A percentile compares a stretch with the other conserved stretches of the same genome.
Conservation (phyloP, 2,329 filamentous ascomycete genomes). For the Epichloe bromicola region DNA sequence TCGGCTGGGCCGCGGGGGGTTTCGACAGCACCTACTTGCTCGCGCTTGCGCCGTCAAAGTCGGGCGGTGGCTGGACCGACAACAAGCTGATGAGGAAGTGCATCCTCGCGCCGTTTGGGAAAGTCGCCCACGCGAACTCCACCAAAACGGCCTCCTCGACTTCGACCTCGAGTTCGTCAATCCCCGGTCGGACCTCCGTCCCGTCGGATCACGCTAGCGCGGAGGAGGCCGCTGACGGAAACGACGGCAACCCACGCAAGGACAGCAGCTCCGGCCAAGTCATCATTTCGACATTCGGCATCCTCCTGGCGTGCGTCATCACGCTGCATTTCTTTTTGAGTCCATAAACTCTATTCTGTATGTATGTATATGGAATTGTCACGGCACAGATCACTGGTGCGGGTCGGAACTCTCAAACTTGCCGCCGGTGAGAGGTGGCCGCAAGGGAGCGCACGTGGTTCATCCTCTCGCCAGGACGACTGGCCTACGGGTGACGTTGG, state of each 20-base stretch:
- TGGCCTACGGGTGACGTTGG: too few relatives aligned
- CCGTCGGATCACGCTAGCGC: not conserved
- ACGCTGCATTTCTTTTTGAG: not conserved
- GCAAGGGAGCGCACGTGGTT: too few relatives aligned
- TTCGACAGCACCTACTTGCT: slow-evolving; percentile 29
- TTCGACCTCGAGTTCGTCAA: not conserved
- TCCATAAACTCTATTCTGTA: not conserved
- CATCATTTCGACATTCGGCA: not conserved
- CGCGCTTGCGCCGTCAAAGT: slow-evolving; percentile 25
- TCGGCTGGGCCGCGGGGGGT: slow-evolving; percentile 33
- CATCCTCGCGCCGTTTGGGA: slow-evolving; percentile 23
- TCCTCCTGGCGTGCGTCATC: not conserved
- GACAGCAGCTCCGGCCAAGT: not conserved
- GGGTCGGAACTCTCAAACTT: too few relatives aligned
- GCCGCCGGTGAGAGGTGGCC: too few relatives aligned
- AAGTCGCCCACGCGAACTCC: not conserved
- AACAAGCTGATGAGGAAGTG: slow-evolving; percentile 30
- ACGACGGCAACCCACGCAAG: not conserved
- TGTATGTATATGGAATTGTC: too few relatives aligned
- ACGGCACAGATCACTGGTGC: too few relatives aligned
- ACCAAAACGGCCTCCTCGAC: not conserved
- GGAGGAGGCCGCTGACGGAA: not conserved
- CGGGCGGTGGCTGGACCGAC: slow-evolving; percentile 18
- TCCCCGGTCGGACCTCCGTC: too few relatives aligned
- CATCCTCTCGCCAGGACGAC: too few relatives aligned